Conservation (phyloP, 2,329 filamentous ascomycete species). For the Calonectria henricotiae region DNA sequence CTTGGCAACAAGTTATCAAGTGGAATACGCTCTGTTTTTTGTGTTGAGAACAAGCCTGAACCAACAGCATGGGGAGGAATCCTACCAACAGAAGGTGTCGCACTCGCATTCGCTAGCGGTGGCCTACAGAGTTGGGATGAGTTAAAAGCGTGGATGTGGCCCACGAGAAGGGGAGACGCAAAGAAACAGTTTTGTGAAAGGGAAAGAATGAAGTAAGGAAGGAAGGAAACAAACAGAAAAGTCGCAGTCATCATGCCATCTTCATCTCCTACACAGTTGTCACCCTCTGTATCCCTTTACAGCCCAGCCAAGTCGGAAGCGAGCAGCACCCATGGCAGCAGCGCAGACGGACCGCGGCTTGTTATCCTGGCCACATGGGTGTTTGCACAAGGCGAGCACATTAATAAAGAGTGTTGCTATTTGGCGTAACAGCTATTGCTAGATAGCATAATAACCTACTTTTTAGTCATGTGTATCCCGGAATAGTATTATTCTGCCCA, state of each 20-base stretch:
- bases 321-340: background rate
- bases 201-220: too few relatives aligned
- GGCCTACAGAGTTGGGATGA: background rate
- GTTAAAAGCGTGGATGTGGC: background rate
- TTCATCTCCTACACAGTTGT: background rate
- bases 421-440: too few relatives aligned
- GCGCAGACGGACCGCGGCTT: background rate
- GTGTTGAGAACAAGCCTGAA: background rate
- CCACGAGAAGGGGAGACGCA: background rate
- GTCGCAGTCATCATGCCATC: background rate
- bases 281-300: conserved; percentile 12
- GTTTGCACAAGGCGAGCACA: conserved; percentile 24
- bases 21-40: background rate
- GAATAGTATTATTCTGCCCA: too few relatives aligned
- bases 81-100: background rate
- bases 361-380: conserved; percentile 11
- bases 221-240: background rate
- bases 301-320: background rate
- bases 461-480: too few relatives aligned
- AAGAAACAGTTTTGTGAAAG: background rate
- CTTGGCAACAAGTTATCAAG: too few relatives aligned
- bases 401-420: too few relatives aligned
- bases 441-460: too few relatives aligned
- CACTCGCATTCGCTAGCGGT: conserved; percentile 17
- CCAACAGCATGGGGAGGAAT: background rate